These are phyloP conservation scores for Rhazya stricta DNA, from an alignment of 257 asterid species.

Conservation along the genomic window DNA sequence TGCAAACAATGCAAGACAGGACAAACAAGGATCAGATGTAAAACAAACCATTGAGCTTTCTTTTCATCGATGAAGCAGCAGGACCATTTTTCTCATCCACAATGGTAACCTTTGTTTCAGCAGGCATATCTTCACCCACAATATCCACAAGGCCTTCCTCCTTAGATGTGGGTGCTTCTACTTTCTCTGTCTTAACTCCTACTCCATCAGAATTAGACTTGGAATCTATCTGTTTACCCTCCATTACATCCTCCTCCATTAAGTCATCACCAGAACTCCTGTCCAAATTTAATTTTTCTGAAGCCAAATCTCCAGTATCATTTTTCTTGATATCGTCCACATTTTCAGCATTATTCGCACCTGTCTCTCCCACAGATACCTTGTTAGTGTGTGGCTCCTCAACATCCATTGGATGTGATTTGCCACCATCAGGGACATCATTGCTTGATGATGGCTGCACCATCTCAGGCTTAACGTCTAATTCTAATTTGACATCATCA, in stretches of 20 bases:
- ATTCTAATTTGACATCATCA: constrained; percentile 68
- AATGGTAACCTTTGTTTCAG: constrained; percentile 24
- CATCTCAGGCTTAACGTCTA: constrained; percentile 60
- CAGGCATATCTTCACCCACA: constrained; percentile 45
- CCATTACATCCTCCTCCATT: constrained; percentile 70
- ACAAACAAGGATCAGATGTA: constrained; percentile 4
- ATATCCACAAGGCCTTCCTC: constrained; percentile 54
- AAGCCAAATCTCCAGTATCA: constrained; percentile 40
- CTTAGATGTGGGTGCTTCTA: constrained; percentile 25
- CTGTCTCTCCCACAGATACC: constrained; percentile 31
- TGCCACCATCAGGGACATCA: constrained; percentile 43
- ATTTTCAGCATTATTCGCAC: constrained; percentile 25
- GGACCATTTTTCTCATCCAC: constrained; percentile 35
- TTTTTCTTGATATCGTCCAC: constrained; percentile 29
- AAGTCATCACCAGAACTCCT: constrained; percentile 78
- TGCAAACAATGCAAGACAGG: not conserved
- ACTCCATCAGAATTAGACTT: constrained; percentile 32
- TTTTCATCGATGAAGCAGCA: constrained; percentile 38
- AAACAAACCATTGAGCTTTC: constrained; percentile 61
- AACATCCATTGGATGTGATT: constrained; percentile 56
- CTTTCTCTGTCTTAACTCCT: constrained; percentile 26
- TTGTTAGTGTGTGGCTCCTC: constrained; percentile 37
- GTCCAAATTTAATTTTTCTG: constrained; percentile 55
- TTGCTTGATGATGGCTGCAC: constrained; percentile 37
- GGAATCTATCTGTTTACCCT: constrained; percentile 39